phyloP scores from a whole-genome alignment of 441 rosid species.

The Corymbia calophylla region DNA sequence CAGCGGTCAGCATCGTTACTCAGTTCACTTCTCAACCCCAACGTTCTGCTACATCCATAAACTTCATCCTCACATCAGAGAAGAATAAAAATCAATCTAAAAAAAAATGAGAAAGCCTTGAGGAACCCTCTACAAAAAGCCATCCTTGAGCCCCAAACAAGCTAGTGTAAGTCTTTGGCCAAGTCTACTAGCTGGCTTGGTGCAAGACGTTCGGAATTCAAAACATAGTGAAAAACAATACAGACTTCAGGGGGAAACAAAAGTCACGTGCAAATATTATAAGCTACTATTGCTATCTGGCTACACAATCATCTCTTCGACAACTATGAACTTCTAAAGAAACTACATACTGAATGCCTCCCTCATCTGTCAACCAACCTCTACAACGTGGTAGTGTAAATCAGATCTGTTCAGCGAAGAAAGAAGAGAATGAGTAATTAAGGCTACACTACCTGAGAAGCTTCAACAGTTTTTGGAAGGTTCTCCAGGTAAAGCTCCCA shows the following conservation, averaged over 20 bases:
- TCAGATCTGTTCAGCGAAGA: background rate
- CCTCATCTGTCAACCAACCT: background rate
- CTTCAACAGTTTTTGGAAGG: slow-evolving; percentile 69
- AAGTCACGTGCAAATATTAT: background rate
- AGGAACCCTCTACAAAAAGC: background rate
- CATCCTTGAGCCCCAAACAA: background rate
- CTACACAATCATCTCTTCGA: background rate
- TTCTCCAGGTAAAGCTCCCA: slow-evolving; percentile 96
- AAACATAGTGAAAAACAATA: background rate
- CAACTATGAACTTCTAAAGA: background rate
- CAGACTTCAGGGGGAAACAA: background rate
- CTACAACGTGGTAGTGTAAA: background rate
- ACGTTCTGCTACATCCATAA: background rate
- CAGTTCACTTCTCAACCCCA: background rate
- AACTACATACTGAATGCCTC: background rate
- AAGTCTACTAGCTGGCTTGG: background rate
- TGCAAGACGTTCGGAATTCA: background rate
- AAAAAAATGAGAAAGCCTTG: background rate
- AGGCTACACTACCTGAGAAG: slow-evolving; percentile 48
- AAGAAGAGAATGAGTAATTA: background rate
- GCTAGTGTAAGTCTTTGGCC: background rate
- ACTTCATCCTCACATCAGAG: background rate
- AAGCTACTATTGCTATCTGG: background rate
- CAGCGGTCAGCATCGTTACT: background rate
- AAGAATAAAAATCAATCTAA: background rate